A percentile compares a stretch with the other conserved stretches of the same genome.
Conservation (phyloP, 2,329 filamentous ascomycete genomes). For the Sphaceloma murrayae region DNA sequence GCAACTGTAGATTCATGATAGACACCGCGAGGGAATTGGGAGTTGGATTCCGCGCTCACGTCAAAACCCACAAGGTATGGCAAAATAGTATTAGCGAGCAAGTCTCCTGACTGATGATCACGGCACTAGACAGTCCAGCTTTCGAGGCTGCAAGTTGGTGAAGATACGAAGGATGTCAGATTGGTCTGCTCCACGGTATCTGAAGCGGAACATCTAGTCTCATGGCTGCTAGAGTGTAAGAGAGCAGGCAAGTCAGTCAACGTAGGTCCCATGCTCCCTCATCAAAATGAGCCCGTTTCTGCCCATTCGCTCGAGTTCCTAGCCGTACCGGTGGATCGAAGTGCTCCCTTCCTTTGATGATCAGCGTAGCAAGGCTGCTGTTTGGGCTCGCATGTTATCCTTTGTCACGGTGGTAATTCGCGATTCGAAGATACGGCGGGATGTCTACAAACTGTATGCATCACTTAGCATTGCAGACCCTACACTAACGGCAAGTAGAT, state of each 20-base stretch:
- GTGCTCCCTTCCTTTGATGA: no score
- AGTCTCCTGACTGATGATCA: neutral
- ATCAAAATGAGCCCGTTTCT: no score
- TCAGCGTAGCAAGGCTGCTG: neutral
- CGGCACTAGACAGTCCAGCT: slow-evolving; percentile 52
- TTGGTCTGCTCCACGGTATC: slow-evolving; percentile 65
- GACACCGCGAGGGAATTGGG: slow-evolving; percentile 49
- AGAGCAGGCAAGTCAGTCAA: slow-evolving; percentile 47
- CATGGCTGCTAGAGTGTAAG: slow-evolving; percentile 51
- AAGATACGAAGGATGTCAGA: slow-evolving; percentile 43
- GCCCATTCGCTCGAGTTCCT: neutral
- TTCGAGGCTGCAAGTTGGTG: slow-evolving; percentile 59
- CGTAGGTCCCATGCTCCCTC: no score
- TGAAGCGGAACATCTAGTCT: slow-evolving; percentile 59
- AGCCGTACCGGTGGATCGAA: no score
- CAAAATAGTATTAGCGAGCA: neutral
- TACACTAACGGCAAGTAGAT: slow-evolving; percentile 35
- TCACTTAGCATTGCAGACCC: neutral
- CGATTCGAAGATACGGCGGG: no score
- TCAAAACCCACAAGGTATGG: slow-evolving; percentile 74
- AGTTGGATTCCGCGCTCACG: slow-evolving; percentile 63
- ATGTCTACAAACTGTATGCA: no score
- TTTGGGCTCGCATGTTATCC: no score
- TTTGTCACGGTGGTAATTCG: no score
- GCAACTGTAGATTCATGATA: slow-evolving; percentile 65